These are phyloP conservation scores for Hyphopichia homilentoma DNA, from an alignment of 805 yeast genomes.

Conservation along the genomic window DNA sequence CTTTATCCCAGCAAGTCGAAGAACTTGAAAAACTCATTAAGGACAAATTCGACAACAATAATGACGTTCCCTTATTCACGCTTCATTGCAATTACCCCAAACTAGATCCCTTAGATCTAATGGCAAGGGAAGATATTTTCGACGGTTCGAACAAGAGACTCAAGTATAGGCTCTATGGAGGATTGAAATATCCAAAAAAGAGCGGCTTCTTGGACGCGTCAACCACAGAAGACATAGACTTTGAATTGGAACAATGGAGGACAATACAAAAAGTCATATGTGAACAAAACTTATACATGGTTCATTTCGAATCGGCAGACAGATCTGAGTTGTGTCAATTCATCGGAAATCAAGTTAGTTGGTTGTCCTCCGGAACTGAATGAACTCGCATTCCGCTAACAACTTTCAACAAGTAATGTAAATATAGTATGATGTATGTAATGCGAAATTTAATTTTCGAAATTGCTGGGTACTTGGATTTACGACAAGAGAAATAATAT, in stretches of 20 bases:
- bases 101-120: slow-evolving; percentile 26
- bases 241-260: slow-evolving; percentile 30
- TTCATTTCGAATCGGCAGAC: slow-evolving; percentile 17
- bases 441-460: too few species aligned
- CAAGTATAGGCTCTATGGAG: slow-evolving; percentile 26
- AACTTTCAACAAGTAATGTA: too few species aligned
- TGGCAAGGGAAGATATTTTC: slow-evolving; percentile 19
- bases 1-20: slow-evolving; percentile 23
- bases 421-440: too few species aligned
- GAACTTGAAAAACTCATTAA: slow-evolving; percentile 13
- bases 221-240: slow-evolving; percentile 15
- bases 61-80: slow-evolving; percentile 21
- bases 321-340: slow-evolving; percentile 23
- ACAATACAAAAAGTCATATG: slow-evolving; percentile 24
- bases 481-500: too few species aligned
- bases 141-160: slow-evolving; percentile 19
- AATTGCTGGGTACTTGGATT: too few species aligned
- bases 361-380: slow-evolving; percentile 11
- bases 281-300: slow-evolving; percentile 19
- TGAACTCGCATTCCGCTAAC: too few species aligned
- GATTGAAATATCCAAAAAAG: slow-evolving; percentile 14
- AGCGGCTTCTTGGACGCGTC: slow-evolving; percentile 4
- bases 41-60: slow-evolving; percentile 14
- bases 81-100: slow-evolving; percentile 36
- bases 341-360: slow-evolving; percentile 22